phyloP scores from a whole-genome alignment of 129 eudicot species.

The Helianthus tuberosus region DNA sequence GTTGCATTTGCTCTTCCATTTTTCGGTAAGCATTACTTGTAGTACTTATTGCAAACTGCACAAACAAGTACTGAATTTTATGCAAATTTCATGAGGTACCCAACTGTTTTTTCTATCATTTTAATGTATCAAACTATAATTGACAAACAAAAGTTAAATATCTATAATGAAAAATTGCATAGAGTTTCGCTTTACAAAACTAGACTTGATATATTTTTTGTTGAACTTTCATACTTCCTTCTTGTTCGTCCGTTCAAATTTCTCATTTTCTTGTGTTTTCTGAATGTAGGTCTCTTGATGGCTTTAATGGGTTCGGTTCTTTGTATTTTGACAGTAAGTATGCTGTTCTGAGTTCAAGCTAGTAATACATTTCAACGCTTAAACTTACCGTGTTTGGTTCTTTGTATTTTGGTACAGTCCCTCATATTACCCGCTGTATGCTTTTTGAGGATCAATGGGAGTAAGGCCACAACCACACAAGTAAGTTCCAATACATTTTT shows the following conservation, averaged over 20 bases:
- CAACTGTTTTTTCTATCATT: not conserved
- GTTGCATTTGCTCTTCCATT: constrained; percentile 86
- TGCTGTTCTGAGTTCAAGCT: constrained; percentile 13
- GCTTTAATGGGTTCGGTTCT: constrained; percentile 68
- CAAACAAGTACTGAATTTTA: not conserved
- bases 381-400: not conserved
- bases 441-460: constrained; percentile 60
- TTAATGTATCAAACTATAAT: not conserved
- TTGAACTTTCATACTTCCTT: not conserved
- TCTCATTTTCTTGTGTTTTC: constrained; percentile 5
- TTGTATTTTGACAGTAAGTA: constrained; percentile 61
- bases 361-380: constrained; percentile 1
- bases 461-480: constrained; percentile 73
- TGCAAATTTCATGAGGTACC: not conserved
- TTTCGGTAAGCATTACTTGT: constrained; percentile 60
- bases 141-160: not conserved
- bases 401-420: constrained; percentile 50
- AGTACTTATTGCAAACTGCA: not conserved
- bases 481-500: constrained; percentile 31
- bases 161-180: not conserved
- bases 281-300: constrained; percentile 65
- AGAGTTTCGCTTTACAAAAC: not conserved
- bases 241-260: constrained; percentile 5
- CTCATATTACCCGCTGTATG: constrained; percentile 79
- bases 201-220: constrained; percentile 10